Percentiles rank a stretch among this genome's conserved stretches.
These are phyloP conservation scores for Flaveria sonorensis DNA, from an alignment of 129 eudicot genomes.

Conservation along the genomic window DNA sequence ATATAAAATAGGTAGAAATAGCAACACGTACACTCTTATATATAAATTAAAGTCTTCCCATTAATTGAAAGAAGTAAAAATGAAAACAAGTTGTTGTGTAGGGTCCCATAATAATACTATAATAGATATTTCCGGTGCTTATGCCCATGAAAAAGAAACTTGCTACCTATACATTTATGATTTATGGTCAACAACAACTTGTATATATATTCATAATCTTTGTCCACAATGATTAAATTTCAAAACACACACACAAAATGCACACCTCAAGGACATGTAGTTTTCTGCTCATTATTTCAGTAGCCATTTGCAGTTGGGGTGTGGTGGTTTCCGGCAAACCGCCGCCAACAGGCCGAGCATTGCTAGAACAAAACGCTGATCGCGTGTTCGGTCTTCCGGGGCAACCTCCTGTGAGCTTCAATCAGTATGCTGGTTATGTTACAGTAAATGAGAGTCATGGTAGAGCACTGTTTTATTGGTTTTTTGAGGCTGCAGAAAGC, in stretches of 20 bases:
- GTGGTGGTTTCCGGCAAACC: conserved; percentile 36
- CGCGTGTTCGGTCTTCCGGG: conserved; percentile 68
- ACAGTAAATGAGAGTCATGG: conserved; percentile 86
- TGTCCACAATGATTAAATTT: conserved; percentile 23
- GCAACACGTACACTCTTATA: no score
- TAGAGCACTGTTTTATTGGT: conserved; percentile 97
- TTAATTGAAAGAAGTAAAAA: background rate
- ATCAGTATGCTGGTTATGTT: conserved; percentile 84
- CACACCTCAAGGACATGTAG: conserved; percentile 7
- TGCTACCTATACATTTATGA: conserved; percentile 41
- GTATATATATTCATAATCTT: conserved; percentile 11
- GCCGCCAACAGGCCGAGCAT: conserved; percentile 23
- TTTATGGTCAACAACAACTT: conserved; percentile 29
- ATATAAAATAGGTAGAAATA: no score
- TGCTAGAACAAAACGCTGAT: conserved; percentile 60
- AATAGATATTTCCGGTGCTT: conserved; percentile 33
- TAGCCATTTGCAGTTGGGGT: conserved; percentile 23
- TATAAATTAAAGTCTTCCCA: no score
- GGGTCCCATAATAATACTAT: conserved; percentile 10
- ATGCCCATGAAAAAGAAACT: conserved; percentile 35
- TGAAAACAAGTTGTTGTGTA: conserved; percentile 19
- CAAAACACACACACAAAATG: conserved; percentile 36
- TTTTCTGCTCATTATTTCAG: conserved; percentile 24
- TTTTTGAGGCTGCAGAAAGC: conserved; percentile 61
- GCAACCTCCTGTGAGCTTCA: conserved; percentile 69